Conservation (phyloP, 495 filamentous ascomycete species). For the Penicillium steckii region DNA sequence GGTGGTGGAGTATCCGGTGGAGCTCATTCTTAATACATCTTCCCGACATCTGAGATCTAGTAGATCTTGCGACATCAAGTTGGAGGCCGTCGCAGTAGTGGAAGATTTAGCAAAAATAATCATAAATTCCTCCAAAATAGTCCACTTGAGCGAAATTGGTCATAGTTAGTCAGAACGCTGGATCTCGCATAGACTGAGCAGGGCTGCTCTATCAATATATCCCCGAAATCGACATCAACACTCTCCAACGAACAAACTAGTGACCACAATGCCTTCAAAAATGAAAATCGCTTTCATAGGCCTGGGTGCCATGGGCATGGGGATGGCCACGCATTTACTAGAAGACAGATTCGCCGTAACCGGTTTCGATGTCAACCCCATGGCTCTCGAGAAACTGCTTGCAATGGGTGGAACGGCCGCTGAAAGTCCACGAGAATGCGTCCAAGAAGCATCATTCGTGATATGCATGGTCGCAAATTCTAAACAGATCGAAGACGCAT, state of each 20-base stretch:
- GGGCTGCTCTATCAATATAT: too few relatives aligned
- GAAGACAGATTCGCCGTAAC: conserved; percentile 7
- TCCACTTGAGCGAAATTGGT: too few relatives aligned
- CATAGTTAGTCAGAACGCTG: not conserved
- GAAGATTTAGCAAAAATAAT: too few relatives aligned
- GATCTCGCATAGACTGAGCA: too few relatives aligned
- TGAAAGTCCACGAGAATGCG: conserved; percentile 5
- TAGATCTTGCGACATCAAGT: too few relatives aligned
- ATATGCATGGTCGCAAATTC: conserved; percentile 11
- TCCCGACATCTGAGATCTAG: too few relatives aligned
- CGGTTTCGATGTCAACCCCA: conserved; percentile 11
- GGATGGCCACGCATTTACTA: conserved; percentile 8
- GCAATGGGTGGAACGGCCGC: conserved; percentile 8
- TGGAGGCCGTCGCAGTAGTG: too few relatives aligned
- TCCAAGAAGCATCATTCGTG: conserved; percentile 3
- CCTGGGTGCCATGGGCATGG: conserved; percentile 9
- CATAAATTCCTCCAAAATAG: too few relatives aligned
- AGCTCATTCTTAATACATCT: too few relatives aligned
- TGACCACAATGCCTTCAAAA: conserved; percentile 1
- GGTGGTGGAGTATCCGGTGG: too few relatives aligned
- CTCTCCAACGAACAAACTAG: not conserved
- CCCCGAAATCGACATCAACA: too few relatives aligned
- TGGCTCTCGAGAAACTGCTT: conserved; percentile 9
- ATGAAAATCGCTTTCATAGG: conserved; percentile 8
- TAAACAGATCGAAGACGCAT: conserved; percentile 5